Base-by-base conservation (phyloP, 169 alveolate genomes). In the Cryptosporidium ubiquitum region DNA sequence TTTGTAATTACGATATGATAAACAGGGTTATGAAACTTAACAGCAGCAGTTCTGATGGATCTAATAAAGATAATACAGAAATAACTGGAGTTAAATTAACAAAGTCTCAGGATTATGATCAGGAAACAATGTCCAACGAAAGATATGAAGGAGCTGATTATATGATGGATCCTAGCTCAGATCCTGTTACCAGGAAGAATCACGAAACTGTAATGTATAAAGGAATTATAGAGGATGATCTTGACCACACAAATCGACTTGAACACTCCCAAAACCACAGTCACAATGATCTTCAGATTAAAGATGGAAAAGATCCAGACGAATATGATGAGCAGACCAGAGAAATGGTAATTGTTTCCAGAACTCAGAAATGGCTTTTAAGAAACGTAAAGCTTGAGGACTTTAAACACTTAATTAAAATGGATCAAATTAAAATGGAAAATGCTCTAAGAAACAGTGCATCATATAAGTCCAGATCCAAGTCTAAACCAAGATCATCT, bases 331-430 rank as follows among this genome's bases (percentile, higher is more conserved):
- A 79, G 9, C 86, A 37, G 66, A 42, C 49, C 3, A 79, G 29
- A 29, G 86, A 79, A 33, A 79, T 79, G 73, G 66, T 64, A 14
- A 18, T 79, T 23, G 86, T 79, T 12, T 79, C 86, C 26, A 79
- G 86, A 60, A 79, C 71, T 7, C 86, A 79, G 49, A 79, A 79
- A 14, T 79, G 86, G 86, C 75, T 79, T 4, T 49, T 79, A 7
- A 79, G 86, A 33, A 79, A 79, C 9, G 75, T 79, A 1, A 79
- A 60, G 42, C 52, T 79, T 12, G 57, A 31, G 2, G 86, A 79
- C 51, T 79, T 79, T 61, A 64, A 12, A 26, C 14, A 79, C 55
- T 20, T 79, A 5, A 60, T 79, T 42, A 26, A 10, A 12, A 29
- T 79, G 61, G 86, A 79, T 29, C 66, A 79, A 35, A 31, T 55